phyloP scores from a whole-genome alignment of 768 basidiomycete genomes.

The Tulasnella sp. region DNA sequence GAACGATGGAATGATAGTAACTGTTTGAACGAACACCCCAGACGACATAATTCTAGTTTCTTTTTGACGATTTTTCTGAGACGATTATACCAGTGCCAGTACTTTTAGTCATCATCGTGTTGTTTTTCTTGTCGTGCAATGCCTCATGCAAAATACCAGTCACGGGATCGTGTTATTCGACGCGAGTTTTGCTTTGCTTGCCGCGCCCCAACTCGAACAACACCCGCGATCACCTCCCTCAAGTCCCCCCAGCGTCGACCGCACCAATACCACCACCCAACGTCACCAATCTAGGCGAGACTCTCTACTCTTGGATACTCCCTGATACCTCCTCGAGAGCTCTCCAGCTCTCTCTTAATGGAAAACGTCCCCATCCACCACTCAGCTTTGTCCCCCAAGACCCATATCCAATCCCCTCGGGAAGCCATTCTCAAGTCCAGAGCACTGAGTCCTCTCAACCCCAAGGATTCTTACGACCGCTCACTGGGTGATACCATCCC shows the following conservation, averaged over 20 bases:
- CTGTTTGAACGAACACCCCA: too few species aligned
- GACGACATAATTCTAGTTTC: too few species aligned
- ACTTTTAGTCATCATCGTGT: background rate
- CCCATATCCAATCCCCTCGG: background rate
- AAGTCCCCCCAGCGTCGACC: background rate
- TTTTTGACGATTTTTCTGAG: too few species aligned
- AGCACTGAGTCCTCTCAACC: background rate
- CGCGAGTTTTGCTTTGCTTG: background rate
- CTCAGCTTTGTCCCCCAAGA: slow-evolving; percentile 1
- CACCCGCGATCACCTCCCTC: background rate
- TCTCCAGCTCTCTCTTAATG: slow-evolving; percentile 4
- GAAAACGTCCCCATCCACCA: slow-evolving; percentile 10
- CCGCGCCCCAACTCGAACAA: background rate
- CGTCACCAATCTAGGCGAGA: background rate
- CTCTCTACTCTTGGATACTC: background rate
- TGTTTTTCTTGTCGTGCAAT: background rate
- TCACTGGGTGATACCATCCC: background rate
- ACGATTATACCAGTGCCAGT: background rate
- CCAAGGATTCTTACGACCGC: background rate
- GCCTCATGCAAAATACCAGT: background rate
- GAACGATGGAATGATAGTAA: slow-evolving; percentile 7
- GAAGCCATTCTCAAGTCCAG: background rate
- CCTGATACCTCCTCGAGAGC: slow-evolving; percentile 19
- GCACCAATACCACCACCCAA: background rate
- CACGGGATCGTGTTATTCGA: background rate